Conservation (phyloP, 345 rosid genomes). For the Moringa oleifera region DNA sequence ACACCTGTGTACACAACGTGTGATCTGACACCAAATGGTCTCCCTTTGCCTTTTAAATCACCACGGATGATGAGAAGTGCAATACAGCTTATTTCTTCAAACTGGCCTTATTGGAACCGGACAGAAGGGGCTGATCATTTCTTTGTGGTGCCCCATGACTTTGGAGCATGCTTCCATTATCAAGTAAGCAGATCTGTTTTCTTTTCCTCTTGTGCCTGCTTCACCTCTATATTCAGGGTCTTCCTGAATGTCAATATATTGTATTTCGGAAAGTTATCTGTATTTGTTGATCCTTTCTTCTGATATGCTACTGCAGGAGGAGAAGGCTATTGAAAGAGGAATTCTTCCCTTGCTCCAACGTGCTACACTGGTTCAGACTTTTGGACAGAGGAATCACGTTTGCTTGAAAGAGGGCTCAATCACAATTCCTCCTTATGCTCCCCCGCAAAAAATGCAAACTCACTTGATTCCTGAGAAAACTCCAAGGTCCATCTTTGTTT, state of each 20-base stretch:
- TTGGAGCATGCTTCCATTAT: slow-evolving; percentile 98
- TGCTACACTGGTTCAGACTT: slow-evolving; percentile 97
- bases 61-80: slow-evolving; percentile 99
- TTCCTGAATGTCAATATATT: background rate
- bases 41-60: slow-evolving; percentile 95
- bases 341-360: slow-evolving; percentile 83
- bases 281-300: slow-evolving; percentile 14
- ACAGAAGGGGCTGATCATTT: slow-evolving; percentile 97
- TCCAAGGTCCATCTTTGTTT: slow-evolving; percentile 92
- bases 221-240: slow-evolving; percentile 1
- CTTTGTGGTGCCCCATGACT: slow-evolving; percentile 93
- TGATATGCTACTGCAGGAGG: slow-evolving; percentile 51
- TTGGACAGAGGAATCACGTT: slow-evolving; percentile 93
- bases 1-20: slow-evolving; percentile 95
- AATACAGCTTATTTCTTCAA: slow-evolving; percentile 85
- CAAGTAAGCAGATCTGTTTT: slow-evolving; percentile 41
- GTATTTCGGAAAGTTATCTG: background rate
- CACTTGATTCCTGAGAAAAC: slow-evolving; percentile 77
- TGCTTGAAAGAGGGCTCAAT: slow-evolving; percentile 95
- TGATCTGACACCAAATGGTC: slow-evolving; percentile 90
- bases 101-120: slow-evolving; percentile 97
- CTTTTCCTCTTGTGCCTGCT: background rate
- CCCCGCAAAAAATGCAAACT: slow-evolving; percentile 95
- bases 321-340: slow-evolving; percentile 95
- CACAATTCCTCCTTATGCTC: slow-evolving; percentile 98